Evolutionary conservation across 2,329 filamentous ascomycete genomes (phyloP).

Genomic region (Fusarium sp.): DNA sequence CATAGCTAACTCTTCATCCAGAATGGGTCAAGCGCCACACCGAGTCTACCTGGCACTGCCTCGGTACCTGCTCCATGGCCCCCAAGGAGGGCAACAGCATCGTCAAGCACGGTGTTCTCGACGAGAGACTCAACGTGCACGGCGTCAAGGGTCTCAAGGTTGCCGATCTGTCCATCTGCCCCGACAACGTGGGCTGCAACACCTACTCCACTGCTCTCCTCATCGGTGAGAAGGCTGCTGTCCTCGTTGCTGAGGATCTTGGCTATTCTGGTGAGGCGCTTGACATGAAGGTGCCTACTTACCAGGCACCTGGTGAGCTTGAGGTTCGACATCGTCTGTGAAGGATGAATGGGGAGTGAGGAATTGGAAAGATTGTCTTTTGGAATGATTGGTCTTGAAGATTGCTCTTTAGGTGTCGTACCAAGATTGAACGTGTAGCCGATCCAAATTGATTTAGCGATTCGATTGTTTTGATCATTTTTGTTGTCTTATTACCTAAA

Average conservation of each 20-base stretch:
- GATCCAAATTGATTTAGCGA: conserved; percentile 29
- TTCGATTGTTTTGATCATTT: not conserved
- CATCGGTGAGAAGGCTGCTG: conserved; percentile 57
- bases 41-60: conserved; percentile 71
- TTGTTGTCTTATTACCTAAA: not conserved
- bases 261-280: conserved; percentile 80
- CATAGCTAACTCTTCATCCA: not conserved
- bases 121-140: conserved; percentile 83
- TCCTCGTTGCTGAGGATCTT: conserved; percentile 80
- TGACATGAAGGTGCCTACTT: conserved; percentile 81
- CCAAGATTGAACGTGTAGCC: not conserved
- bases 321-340: conserved; percentile 59
- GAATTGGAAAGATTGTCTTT: not conserved
- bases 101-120: conserved; percentile 83
- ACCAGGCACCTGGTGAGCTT: conserved; percentile 69
- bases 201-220: conserved; percentile 61
- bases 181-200: conserved; percentile 82
- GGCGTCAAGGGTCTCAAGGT: conserved; percentile 84
- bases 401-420: too few relatives aligned
- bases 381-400: not conserved
- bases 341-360: conserved; percentile 5
- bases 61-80: conserved; percentile 82
- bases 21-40: conserved; percentile 79
- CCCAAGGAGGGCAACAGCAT: conserved; percentile 83
- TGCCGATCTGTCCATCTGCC: conserved; percentile 81